Percentiles rank a stretch among this genome's conserved stretches.
phyloP scores from a whole-genome alignment of 75 land plant species.

The Isoetes taiwanensis region DNA sequence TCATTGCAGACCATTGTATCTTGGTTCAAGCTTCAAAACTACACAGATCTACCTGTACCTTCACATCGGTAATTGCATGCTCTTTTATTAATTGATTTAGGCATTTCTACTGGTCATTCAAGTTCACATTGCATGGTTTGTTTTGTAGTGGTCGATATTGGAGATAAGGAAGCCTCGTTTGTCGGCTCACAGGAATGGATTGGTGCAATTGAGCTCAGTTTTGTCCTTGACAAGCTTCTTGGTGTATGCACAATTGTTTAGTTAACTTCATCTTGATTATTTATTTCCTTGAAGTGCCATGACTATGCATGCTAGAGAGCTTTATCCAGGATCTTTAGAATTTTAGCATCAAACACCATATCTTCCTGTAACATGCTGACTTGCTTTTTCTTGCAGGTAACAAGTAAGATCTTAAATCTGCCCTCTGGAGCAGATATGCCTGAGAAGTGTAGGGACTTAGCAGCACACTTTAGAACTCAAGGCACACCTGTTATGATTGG shows the following conservation, averaged over 20 bases:
- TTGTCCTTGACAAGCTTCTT: slow-evolving; percentile 79
- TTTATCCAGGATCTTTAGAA: not conserved
- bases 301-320: too few relatives aligned
- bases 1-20: slow-evolving; percentile 88
- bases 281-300: too few relatives aligned
- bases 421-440: slow-evolving; percentile 93
- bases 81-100: not conserved
- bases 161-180: slow-evolving; percentile 87
- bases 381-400: slow-evolving; percentile 45
- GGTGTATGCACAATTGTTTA: slow-evolving; percentile 87
- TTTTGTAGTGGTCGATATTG: slow-evolving; percentile 93
- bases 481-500: slow-evolving; percentile 99
- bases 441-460: slow-evolving; percentile 89
- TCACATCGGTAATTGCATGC: slow-evolving; percentile 42
- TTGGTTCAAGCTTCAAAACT: slow-evolving; percentile 87
- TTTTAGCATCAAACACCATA: not conserved
- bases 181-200: slow-evolving; percentile 91
- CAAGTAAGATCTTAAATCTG: slow-evolving; percentile 77
- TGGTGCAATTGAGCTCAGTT: slow-evolving; percentile 96
- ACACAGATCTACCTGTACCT: slow-evolving; percentile 70
- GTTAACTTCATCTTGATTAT: not conserved
- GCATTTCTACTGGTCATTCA: too few relatives aligned
- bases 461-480: slow-evolving; percentile 80
- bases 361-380: not conserved
- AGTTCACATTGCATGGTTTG: too few relatives aligned